phyloP scores from a whole-genome alignment of 768 basidiomycete genomes.

The Hemileccinum impolitum region DNA sequence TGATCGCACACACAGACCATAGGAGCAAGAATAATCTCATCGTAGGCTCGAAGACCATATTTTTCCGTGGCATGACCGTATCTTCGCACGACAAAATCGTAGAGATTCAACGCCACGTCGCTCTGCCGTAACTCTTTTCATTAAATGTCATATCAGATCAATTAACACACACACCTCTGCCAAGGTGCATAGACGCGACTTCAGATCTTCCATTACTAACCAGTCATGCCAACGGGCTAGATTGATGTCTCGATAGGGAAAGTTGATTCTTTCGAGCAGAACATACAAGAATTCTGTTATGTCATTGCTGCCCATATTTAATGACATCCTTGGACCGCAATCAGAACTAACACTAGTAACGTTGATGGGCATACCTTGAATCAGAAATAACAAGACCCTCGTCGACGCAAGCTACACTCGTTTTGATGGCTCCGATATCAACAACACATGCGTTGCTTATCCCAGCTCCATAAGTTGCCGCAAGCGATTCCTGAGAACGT shows the following conservation, averaged over 20 bases:
- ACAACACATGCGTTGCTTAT: conserved; percentile 94
- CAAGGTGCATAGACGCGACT: conserved; percentile 78
- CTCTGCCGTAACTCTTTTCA: conserved; percentile 44
- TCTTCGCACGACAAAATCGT: conserved; percentile 83
- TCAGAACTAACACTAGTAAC: conserved; percentile 4
- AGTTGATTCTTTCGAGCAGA: conserved; percentile 72
- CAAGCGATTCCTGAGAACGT: conserved; percentile 71
- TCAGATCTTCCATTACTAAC: conserved; percentile 89
- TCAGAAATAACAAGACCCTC: conserved; percentile 88
- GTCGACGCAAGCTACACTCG: conserved; percentile 89
- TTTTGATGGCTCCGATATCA: conserved; percentile 84
- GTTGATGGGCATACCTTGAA: conserved; percentile 60
- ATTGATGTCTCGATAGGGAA: conserved; percentile 86
- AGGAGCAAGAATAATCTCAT: conserved; percentile 92
- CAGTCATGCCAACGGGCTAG: conserved; percentile 80
- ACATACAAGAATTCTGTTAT: conserved; percentile 87
- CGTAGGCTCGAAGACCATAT: conserved; percentile 87
- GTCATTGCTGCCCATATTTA: conserved; percentile 92
- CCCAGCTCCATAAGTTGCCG: conserved; percentile 93
- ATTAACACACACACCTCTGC: conserved; percentile 61
- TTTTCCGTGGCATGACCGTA: conserved; percentile 78
- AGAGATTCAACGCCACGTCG: conserved; percentile 85
- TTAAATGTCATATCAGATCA: neutral
- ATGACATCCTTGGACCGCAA: conserved; percentile 51
- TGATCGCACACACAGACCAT: conserved; percentile 57